Base-by-base conservation (phyloP, 345 rosid genomes). In the Salix viminalis region DNA sequence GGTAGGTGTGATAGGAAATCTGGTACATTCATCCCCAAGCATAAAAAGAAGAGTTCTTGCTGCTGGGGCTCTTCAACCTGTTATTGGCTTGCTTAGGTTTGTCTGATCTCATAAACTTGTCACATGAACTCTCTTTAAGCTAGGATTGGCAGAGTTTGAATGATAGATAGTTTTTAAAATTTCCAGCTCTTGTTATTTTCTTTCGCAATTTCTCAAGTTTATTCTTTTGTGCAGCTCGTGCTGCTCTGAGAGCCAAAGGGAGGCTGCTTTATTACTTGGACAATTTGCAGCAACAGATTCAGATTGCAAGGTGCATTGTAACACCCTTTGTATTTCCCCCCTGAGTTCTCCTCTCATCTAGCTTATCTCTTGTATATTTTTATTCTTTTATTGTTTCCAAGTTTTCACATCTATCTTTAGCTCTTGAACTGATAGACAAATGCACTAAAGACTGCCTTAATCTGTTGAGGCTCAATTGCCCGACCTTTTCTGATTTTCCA, bases 271-370 rank as follows among this genome's bases (percentile, higher is more conserved):
- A 71, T 88, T 96, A 82, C 96, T 96, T 67, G 99, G 99, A 76
- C 99, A 96, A 78, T 96, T 96, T 87, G 99, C 98, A 72, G 97
- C 98, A 68, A 90, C 96, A 28, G 99, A 96, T 87, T 92, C 99
- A 72, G 99, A 96, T 87, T 92, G 97, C 87, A 96, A 96, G 98
- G 99, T 96, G 73, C 66, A 54, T 76, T 28, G 18, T 67, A 72
- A 24, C 19, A 15, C 6, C 15, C 14, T 48, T 67, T 67, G 24
- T 46, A 67, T 75, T 70, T 32, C 61, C 60, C 28, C 9, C 14
- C 41, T 6, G n/a, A 54, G 60, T 73, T 61, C 79, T 37, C 61
- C 67, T 54, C 34, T 36, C 67, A 23, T 67, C 26, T 23, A n/a
- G 62, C 62, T 56, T 56, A n/a, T 56, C 26, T n/a, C 28, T n/a